phyloP scores from a whole-genome alignment of 768 basidiomycete genomes.

The Lactarius quietus region DNA sequence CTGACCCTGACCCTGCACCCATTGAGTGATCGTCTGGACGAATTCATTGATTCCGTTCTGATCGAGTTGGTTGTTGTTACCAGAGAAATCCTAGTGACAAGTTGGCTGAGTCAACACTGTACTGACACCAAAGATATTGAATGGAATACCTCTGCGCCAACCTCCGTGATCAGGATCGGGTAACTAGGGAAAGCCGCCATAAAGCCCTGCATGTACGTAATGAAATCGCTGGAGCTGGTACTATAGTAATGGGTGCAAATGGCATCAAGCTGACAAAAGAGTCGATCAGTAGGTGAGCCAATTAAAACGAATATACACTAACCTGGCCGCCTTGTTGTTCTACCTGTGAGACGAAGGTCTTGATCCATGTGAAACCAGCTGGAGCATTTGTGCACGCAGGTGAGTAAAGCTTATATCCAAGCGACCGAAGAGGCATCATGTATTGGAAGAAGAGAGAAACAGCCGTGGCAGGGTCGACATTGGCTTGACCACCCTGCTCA shows the following conservation, averaged over 20 bases:
- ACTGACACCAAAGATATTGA: background rate
- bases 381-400: constrained; percentile 67
- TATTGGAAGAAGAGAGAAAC: constrained; percentile 57
- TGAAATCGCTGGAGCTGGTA: constrained; percentile 44
- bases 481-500: constrained; percentile 57
- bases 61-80: constrained; percentile 39
- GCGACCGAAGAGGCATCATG: constrained; percentile 51
- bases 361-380: constrained; percentile 61
- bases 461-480: constrained; percentile 50
- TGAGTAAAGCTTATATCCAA: constrained; percentile 57
- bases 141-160: constrained; percentile 53
- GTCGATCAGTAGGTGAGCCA: background rate
- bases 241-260: constrained; percentile 72
- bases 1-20: constrained; percentile 43
- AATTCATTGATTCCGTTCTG: constrained; percentile 45
- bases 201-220: constrained; percentile 47
- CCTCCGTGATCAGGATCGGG: constrained; percentile 62
- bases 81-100: constrained; percentile 49
- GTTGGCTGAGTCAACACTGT: background rate
- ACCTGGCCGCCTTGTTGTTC: constrained; percentile 43
- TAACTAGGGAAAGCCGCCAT: constrained; percentile 41
- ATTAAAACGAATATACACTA: background rate
- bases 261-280: constrained; percentile 50
- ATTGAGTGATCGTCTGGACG: constrained; percentile 43
- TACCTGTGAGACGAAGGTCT: constrained; percentile 53